A percentile compares a stretch with the other conserved stretches of the same genome.
Evolutionary conservation across 2,329 filamentous ascomycete genomes (phyloP).

Genomic region (Alternaria brassicicola): DNA sequence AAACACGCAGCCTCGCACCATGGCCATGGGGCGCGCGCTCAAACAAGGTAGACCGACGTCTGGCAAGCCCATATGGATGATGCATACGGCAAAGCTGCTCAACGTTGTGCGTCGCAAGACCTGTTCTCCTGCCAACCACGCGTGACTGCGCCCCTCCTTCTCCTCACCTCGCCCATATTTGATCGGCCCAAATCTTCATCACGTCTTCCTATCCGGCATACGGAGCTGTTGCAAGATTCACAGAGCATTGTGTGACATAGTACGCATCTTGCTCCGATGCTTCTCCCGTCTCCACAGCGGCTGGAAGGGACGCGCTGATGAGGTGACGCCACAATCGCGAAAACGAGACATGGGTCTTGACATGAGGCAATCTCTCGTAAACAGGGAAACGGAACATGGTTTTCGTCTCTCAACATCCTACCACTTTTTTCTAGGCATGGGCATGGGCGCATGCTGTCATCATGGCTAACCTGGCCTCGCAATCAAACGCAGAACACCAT

Average conservation of each 20-base stretch:
- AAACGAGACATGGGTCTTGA: constrained; percentile 1
- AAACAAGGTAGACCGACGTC: constrained; percentile 3
- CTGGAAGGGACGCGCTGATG: not conserved
- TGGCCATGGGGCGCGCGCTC: constrained; percentile 1
- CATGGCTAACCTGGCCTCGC: constrained; percentile 1
- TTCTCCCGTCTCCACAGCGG: not conserved
- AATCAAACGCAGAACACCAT: not conserved
- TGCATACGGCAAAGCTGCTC: not conserved
- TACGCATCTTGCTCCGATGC: not conserved
- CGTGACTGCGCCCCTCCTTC: constrained; percentile 7
- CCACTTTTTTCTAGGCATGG: not conserved
- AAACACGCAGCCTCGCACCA: not conserved
- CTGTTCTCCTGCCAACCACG: constrained; percentile 16
- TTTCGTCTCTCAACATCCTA: not conserved
- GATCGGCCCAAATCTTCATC: not conserved
- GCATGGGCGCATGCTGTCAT: constrained; percentile 1
- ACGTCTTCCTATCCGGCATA: not conserved
- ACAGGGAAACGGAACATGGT: constrained; percentile 4
- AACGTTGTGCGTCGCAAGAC: constrained; percentile 2
- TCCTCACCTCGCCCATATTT: constrained; percentile 5
- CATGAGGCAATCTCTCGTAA: constrained; percentile 1
- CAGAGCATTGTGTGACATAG: constrained; percentile 15
- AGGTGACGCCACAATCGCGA: constrained; percentile 9
- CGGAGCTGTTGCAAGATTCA: not conserved
- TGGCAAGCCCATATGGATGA: constrained; percentile 5